phyloP scores from a whole-genome alignment of 2,329 filamentous ascomycete species.

The Didymellaceae sp. region DNA sequence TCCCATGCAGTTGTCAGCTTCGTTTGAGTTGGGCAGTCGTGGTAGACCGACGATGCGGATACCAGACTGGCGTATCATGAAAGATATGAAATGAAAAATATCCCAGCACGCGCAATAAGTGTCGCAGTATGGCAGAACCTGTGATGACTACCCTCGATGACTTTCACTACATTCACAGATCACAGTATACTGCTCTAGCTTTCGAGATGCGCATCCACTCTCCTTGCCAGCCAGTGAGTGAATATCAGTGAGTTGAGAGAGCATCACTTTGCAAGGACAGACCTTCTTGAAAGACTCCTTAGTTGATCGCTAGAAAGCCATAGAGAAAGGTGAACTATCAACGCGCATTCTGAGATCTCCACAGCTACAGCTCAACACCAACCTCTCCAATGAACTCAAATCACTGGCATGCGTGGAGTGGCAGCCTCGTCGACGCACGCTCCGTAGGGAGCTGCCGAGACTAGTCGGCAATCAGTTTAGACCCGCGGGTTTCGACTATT shows the following conservation, averaged over 20 bases:
- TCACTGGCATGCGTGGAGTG: not conserved
- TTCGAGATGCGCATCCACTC: too few species aligned
- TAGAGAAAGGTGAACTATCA: too few species aligned
- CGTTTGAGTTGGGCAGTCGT: slow-evolving; percentile 32
- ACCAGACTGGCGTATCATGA: slow-evolving; percentile 44
- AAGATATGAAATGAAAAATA: slow-evolving; percentile 47
- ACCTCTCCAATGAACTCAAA: not conserved
- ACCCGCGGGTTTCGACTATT: slow-evolving; percentile 8
- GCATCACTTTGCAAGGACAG: too few species aligned
- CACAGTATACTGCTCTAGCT: too few species aligned
- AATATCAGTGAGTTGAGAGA: too few species aligned
- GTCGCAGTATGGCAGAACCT: not conserved
- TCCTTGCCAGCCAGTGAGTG: too few species aligned
- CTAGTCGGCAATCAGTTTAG: slow-evolving; percentile 9
- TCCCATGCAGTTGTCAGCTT: slow-evolving; percentile 30
- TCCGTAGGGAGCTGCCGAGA: slow-evolving; percentile 7
- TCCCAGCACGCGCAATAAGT: slow-evolving; percentile 32
- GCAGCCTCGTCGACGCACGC: slow-evolving; percentile 4
- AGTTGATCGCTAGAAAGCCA: too few species aligned
- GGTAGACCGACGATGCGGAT: slow-evolving; percentile 37
- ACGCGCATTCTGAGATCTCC: too few species aligned
- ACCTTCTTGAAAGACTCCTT: too few species aligned
- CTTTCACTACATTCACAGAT: too few species aligned
- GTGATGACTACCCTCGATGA: not conserved
- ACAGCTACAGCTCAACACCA: too few species aligned